Conservation (phyloP, 257 asterid genomes). For the Parsonsia alboflavescens region DNA sequence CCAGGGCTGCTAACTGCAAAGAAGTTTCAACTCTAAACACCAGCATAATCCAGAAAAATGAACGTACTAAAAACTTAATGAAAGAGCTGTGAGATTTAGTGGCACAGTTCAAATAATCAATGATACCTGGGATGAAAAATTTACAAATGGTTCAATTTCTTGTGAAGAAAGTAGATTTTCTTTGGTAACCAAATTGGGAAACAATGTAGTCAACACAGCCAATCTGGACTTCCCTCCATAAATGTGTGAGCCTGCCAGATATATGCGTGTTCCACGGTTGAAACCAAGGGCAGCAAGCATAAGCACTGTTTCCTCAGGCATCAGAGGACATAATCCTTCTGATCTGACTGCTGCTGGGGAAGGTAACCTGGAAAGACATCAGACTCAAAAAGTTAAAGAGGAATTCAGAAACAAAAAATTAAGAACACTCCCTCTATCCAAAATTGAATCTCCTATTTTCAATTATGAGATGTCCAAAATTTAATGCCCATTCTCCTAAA, state of each 20-base stretch:
- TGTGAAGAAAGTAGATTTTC: constrained; percentile 76
- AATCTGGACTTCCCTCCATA: constrained; percentile 88
- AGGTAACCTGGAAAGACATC: constrained; percentile 57
- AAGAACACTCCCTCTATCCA: too few relatives aligned
- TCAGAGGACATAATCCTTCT: constrained; percentile 95
- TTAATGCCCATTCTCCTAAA: too few relatives aligned
- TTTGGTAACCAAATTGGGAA: constrained; percentile 86
- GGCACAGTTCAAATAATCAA: neutral
- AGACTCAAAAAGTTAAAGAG: constrained; percentile 3
- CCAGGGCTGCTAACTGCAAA: constrained; percentile 92
- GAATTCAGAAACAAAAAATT: neutral
- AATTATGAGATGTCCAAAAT: too few relatives aligned
- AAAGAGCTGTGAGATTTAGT: neutral
- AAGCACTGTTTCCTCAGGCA: constrained; percentile 98
- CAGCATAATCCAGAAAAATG: neutral
- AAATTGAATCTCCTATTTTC: too few relatives aligned
- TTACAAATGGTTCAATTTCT: constrained; percentile 72
- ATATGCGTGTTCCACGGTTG: constrained; percentile 72
- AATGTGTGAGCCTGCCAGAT: constrained; percentile 91
- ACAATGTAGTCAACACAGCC: constrained; percentile 78
- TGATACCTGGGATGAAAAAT: constrained; percentile 87
- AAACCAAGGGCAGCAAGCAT: constrained; percentile 97
- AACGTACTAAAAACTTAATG: neutral
- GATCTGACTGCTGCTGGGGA: constrained; percentile 53
- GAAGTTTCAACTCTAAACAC: constrained; percentile 10